Evolutionary conservation across 306 rosid genomes (phyloP), one percentile per base, ranked within the genome.

Genomic region (Cucurbita argyrosperma): DNA sequence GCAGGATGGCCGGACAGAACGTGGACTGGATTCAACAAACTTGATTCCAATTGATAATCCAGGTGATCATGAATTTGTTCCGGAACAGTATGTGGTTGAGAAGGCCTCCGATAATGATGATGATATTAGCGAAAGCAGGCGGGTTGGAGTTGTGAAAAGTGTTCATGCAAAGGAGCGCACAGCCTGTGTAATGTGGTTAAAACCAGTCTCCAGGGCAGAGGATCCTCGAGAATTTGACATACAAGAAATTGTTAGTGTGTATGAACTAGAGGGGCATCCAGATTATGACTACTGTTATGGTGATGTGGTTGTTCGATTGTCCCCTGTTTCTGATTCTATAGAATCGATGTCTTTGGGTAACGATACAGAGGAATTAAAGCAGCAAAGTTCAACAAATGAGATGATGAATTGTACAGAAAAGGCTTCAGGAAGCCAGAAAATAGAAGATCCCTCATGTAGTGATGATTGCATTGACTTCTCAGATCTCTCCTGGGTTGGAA

Each of bases 221-320:
- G 97, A 95, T 79, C 88, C 95, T 80, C 86, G 95, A 75, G 96
- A 88, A 78, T 95, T 91, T 76, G 96, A 88, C 75, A 85, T 64
- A n/a, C 97, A 95, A 79, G 99, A 91, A 88, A 69, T 89, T 74
- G 97, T 89, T 45, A 95, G 99, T 3, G 99, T 95, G 40, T 95
- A 95, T 77, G 97, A 95, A 90, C 89, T 91, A 80, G 97, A 95
- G 74, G 92, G 95, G 71, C 99, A 95, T 87, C 96, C 89, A 6
- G 99, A 95, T 86, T 95, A 87, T 84, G 99, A 95, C 74, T 95
- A 91, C 79, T 91, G 99, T 86, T 84, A 89, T 52, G 99, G 97
- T 74, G 97, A 95, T 73, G 97, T 91, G 79, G 99, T 95, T 80
- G 99, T 95, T 75, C 88, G 97, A 77, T 72, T 95, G 63, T 83